These are phyloP conservation scores for Yarrowia porcina DNA, from an alignment of 805 yeast genomes.

Conservation along the genomic window DNA sequence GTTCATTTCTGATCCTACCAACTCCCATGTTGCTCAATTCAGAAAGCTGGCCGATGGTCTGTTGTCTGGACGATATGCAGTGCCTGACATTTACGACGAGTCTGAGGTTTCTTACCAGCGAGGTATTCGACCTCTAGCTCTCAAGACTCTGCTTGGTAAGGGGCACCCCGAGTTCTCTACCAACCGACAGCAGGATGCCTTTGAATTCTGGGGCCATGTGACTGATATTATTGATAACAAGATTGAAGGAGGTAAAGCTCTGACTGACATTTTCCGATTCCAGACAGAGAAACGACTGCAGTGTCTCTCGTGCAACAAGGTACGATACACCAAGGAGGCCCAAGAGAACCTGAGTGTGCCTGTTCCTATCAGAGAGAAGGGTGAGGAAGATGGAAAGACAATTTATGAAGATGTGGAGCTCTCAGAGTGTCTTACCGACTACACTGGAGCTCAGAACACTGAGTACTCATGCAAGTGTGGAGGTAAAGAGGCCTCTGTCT, in stretches of 20 bases:
- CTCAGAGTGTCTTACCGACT: constrained; percentile 46
- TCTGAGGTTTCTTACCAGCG: constrained; percentile 48
- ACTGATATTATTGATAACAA: constrained; percentile 52
- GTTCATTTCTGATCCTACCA: constrained; percentile 49
- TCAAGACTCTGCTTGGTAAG: constrained; percentile 73
- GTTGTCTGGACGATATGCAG: constrained; percentile 66
- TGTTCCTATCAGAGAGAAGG: constrained; percentile 41
- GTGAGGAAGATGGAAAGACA: constrained; percentile 45
- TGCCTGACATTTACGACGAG: constrained; percentile 43
- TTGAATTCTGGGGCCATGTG: constrained; percentile 75
- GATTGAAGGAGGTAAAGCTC: constrained; percentile 35
- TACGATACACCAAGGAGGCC: constrained; percentile 53
- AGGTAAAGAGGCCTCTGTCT: constrained; percentile 41
- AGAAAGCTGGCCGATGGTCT: constrained; percentile 78
- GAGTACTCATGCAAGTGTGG: constrained; percentile 66
- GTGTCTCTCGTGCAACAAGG: constrained; percentile 56
- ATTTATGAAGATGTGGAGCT: constrained; percentile 51
- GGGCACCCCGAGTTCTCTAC: constrained; percentile 80
- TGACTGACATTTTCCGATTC: constrained; percentile 62
- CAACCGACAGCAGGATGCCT: constrained; percentile 91
- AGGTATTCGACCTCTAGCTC: constrained; percentile 73
- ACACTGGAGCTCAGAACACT: constrained; percentile 50
- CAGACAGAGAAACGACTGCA: constrained; percentile 60
- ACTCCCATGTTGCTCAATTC: constrained; percentile 70
- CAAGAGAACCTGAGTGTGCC: constrained; percentile 65